Evolutionary conservation across 1,139 yeast species (phyloP), one percentile per base, ranked within the genome.

Genomic region (Blastobotrys aristatus): DNA sequence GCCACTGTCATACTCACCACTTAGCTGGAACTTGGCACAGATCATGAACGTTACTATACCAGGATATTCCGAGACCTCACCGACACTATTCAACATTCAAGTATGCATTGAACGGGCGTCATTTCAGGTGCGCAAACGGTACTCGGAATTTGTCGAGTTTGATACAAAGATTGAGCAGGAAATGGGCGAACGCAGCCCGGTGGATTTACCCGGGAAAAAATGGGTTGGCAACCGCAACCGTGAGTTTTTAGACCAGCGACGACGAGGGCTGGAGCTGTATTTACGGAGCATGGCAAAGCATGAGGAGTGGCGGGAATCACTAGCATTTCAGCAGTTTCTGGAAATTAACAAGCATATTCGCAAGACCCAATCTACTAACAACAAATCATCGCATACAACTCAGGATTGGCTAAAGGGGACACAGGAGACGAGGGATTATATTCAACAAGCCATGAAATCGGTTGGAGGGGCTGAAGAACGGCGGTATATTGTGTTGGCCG

Each of bases 111-210:
- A 53, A 30, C 56, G 55, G 16, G 51, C 50, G 11, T 56, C 64
- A 1, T 68, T 65, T 51, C 59, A 59, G 17, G 52, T 75, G 17
- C 56, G 63, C 47, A 74, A 71, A 54, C 64, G 83, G 47, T 78
- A 69, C 59, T 69, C 77, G 36, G 86, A 81, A 52, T 81, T 81
- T 62, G 66, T 68, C 17, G 61, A 62, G n/a, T 66, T 81, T 21
- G 73, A 71, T 40, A 60, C 60, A 13, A 69, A 66, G n/a, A 57
- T 80, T 43, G 77, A 75, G 57, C 58, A 66, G 7, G 73, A 75
- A 44, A 63, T 73, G 50, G 68, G 73, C 26, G 68, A 66, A 26
- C 65, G 65, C 6, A 53, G 79, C 4, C 83, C 83, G 0, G 74
- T 75, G 46, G 67, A 64, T 29, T 63, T 79, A 13, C 84, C 82